These are phyloP conservation scores for Telopea speciosissima DNA, from an alignment of 177 flowering plant genomes.

Conservation along the genomic window DNA sequence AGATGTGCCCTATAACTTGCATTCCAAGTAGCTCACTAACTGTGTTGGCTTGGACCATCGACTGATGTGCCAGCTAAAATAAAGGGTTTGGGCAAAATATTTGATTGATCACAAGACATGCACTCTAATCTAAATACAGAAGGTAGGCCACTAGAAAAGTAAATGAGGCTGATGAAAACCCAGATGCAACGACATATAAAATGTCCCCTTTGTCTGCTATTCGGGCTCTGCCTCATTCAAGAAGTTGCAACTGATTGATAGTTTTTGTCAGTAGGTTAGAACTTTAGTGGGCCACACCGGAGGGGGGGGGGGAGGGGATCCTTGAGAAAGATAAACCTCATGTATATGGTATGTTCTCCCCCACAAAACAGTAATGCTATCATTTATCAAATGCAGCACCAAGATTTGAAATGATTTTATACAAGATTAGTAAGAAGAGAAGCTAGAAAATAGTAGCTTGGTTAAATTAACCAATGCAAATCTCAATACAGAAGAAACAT, in stretches of 20 bases:
- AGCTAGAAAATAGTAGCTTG: neutral
- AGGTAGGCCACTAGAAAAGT: neutral
- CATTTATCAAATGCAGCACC: neutral
- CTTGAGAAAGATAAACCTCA: neutral
- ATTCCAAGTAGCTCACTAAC: neutral
- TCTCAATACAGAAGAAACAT: neutral
- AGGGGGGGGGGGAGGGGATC: neutral
- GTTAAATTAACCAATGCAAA: neutral
- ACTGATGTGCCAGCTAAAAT: neutral
- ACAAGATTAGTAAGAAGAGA: neutral
- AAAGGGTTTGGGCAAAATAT: neutral
- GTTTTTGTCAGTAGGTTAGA: neutral
- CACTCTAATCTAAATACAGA: neutral
- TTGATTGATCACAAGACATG: neutral
- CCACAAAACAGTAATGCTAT: neutral
- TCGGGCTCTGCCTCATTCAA: neutral
- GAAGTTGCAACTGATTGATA: neutral
- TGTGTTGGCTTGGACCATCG: neutral
- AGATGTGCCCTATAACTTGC: neutral
- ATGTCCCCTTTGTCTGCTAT: neutral
- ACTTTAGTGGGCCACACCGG: no score
- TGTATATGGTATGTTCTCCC: neutral
- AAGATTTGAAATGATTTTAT: neutral
- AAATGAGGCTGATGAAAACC: neutral
- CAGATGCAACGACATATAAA: neutral